Evolutionary conservation across 306 rosid genomes (phyloP).

Genomic region (Ormosia semicastrata): DNA sequence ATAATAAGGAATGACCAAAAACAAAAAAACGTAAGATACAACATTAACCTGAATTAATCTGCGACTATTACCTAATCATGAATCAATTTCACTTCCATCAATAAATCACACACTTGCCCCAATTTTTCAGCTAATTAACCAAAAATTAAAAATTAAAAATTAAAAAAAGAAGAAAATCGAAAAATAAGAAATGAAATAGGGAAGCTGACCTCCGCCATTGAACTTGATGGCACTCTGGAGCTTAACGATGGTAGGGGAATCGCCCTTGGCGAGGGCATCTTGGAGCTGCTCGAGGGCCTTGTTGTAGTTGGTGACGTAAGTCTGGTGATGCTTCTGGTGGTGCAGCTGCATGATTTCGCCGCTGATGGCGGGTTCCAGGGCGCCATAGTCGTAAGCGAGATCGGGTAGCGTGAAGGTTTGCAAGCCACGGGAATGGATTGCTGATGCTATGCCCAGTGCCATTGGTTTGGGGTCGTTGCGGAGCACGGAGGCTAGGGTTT

Average conservation of each 20-base stretch:
- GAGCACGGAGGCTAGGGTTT: conserved; percentile 35
- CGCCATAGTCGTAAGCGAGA: conserved; percentile 83
- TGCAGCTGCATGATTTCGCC: conserved; percentile 92
- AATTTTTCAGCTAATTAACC: not conserved
- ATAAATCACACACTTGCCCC: not conserved
- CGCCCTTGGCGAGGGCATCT: conserved; percentile 56
- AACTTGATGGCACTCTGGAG: conserved; percentile 84
- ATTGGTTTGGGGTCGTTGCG: conserved; percentile 19
- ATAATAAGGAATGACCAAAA: no score
- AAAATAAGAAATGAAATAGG: not conserved
- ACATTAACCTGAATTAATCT: conserved; percentile 12
- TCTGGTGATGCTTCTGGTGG: conserved; percentile 90
- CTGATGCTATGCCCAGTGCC: conserved; percentile 13
- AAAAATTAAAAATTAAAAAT: not conserved
- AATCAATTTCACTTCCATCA: not conserved
- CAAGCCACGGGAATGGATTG: conserved; percentile 45
- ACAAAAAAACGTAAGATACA: no score
- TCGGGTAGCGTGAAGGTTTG: conserved; percentile 80
- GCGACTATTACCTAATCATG: not conserved
- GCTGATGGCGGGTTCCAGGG: conserved; percentile 84
- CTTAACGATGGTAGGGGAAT: conserved; percentile 55
- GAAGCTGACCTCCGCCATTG: conserved; percentile 74
- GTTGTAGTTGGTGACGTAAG: conserved; percentile 88
- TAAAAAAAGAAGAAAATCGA: not conserved
- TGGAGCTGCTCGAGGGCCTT: conserved; percentile 90